Evolutionary conservation across 257 asterid species (phyloP).

Genomic region (Capsicum chinense): DNA sequence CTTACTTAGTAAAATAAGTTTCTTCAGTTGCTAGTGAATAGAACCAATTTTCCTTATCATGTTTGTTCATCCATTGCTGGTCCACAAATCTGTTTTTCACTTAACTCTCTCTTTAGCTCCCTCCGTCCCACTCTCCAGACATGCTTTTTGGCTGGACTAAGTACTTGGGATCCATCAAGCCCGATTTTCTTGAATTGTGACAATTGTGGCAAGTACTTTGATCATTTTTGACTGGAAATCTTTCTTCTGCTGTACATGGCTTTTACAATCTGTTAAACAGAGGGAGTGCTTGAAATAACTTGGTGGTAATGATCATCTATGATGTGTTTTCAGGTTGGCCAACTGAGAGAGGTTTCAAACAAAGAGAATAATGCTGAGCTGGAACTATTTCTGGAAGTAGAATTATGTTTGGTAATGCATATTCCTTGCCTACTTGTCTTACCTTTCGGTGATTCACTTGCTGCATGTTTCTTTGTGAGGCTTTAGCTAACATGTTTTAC

Average conservation of each 20-base stretch:
- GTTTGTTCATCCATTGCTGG: not conserved
- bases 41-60: not conserved
- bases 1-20: not conserved
- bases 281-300: not conserved
- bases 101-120: too few relatives aligned
- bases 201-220: not conserved
- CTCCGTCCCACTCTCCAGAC: too few relatives aligned
- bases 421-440: slow-evolving; percentile 16
- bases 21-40: not conserved
- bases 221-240: not conserved
- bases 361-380: slow-evolving; percentile 68
- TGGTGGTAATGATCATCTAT: not conserved
- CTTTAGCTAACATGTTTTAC: not conserved
- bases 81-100: not conserved
- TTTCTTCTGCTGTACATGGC: not conserved
- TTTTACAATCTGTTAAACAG: slow-evolving; percentile 1
- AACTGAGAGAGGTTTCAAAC: slow-evolving; percentile 69
- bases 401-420: slow-evolving; percentile 58
- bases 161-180: too few relatives aligned
- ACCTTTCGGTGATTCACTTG: slow-evolving; percentile 7
- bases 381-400: slow-evolving; percentile 72
- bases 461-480: too few relatives aligned
- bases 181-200: not conserved
- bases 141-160: too few relatives aligned
- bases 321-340: slow-evolving; percentile 58